Conservation (phyloP, 2,329 filamentous ascomycete species). For the Talaromyces amestolkiae region DNA sequence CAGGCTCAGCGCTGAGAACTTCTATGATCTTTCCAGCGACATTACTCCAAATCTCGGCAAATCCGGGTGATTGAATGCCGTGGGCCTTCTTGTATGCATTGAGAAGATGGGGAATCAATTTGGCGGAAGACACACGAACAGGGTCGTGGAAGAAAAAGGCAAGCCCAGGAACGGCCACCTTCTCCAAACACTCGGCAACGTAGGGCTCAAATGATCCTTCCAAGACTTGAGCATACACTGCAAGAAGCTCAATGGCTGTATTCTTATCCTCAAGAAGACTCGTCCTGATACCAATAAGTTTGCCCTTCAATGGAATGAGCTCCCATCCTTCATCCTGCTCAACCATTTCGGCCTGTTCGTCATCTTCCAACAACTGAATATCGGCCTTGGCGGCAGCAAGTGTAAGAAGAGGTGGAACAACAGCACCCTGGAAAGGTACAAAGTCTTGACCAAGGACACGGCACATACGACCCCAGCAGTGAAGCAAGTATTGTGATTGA, state of each 20-base stretch:
- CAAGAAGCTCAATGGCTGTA: constrained; percentile 97
- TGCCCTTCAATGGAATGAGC: constrained; percentile 91
- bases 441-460: constrained; percentile 88
- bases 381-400: constrained; percentile 94
- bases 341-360: constrained; percentile 87
- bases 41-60: constrained; percentile 77
- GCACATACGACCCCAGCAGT: constrained; percentile 99
- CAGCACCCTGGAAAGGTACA: constrained; percentile 83
- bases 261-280: constrained; percentile 97
- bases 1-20: constrained; percentile 87
- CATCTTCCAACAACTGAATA: constrained; percentile 91
- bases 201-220: constrained; percentile 89
- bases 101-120: constrained; percentile 87
- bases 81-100: constrained; percentile 93
- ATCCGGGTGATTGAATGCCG: constrained; percentile 73
- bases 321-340: constrained; percentile 98
- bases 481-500: constrained; percentile 93
- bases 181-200: constrained; percentile 90
- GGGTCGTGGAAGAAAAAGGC: constrained; percentile 99
- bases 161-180: constrained; percentile 87
- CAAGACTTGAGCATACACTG: constrained; percentile 95
- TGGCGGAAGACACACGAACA: constrained; percentile 89
- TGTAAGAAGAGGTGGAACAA: constrained; percentile 91
- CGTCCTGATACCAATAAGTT: constrained; percentile 97
- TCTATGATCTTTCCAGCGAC: constrained; percentile 90